Percentiles rank a stretch among this genome's conserved stretches.
phyloP scores from a whole-genome alignment of 495 filamentous ascomycete genomes.

The Neurospora sp. region DNA sequence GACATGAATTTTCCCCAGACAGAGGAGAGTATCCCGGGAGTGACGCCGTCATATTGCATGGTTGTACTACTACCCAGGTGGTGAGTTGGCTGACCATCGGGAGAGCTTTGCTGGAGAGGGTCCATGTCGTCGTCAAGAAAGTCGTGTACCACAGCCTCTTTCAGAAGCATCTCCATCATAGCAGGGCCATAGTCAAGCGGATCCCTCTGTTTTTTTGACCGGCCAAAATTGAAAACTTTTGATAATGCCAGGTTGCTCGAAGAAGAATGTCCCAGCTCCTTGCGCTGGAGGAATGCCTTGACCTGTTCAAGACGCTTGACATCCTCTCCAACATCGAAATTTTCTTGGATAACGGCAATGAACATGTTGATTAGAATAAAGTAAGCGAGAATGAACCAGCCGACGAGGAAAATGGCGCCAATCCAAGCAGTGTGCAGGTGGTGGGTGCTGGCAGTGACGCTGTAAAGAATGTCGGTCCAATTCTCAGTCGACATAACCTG shows the following conservation, averaged over 20 bases:
- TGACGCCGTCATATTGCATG: conserved; percentile 19
- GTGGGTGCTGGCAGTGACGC: conserved; percentile 57
- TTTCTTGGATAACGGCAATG: conserved; percentile 99
- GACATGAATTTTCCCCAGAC: conserved; percentile 46
- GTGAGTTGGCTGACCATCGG: conserved; percentile 26
- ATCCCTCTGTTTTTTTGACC: conserved; percentile 56
- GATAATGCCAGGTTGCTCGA: conserved; percentile 72
- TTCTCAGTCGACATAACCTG: conserved; percentile 95
- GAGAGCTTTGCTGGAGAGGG: conserved; percentile 29
- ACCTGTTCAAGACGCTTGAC: conserved; percentile 96
- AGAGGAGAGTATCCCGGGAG: conserved; percentile 45
- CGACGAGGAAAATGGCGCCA: conserved; percentile 79
- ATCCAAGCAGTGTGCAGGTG: conserved; percentile 73
- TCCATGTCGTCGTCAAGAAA: conserved; percentile 71
- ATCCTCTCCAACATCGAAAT: conserved; percentile 98
- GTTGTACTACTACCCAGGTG: conserved; percentile 8
- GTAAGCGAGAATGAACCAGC: conserved; percentile 92
- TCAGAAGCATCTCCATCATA: conserved; percentile 87
- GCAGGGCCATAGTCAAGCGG: conserved; percentile 81
- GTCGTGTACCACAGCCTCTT: conserved; percentile 87
- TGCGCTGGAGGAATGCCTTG: conserved; percentile 82
- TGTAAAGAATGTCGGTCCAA: conserved; percentile 86
- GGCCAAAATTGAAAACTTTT: conserved; percentile 74
- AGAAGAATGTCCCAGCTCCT: conserved; percentile 55
- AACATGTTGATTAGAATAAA: conserved; percentile 99